Conservation (phyloP, 225 moss, liverwort and hornwort genomes). For the Neckera pumila region DNA sequence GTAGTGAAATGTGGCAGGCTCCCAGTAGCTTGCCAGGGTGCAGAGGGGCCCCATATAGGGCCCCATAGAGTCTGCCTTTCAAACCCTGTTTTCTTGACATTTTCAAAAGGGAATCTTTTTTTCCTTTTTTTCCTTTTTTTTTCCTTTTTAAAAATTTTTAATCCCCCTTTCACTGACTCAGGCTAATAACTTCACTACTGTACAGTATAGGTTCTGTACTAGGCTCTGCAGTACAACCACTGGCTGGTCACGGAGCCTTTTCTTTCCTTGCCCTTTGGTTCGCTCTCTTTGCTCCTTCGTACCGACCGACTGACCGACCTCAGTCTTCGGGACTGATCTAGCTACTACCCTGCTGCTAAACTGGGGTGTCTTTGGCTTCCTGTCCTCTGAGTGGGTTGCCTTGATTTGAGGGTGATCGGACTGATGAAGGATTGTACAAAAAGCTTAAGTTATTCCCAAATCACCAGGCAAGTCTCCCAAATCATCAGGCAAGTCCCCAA, state of each 20-base stretch:
- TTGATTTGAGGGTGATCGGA: constrained; percentile 5
- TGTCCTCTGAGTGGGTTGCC: not conserved
- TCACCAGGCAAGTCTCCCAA: not conserved
- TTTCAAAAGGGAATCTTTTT: not conserved
- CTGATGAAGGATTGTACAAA: not conserved
- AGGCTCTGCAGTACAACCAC: not conserved
- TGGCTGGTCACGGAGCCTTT: not conserved
- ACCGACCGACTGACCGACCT: not conserved
- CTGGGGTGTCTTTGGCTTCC: not conserved
- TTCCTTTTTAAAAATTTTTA: not conserved
- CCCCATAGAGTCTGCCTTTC: not conserved
- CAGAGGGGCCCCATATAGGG: too few relatives aligned
- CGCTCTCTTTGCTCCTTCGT: not conserved
- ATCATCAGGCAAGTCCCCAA: not conserved
- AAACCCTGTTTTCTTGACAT: not conserved
- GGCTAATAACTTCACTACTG: not conserved
- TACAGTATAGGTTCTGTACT: not conserved
- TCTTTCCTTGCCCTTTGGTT: not conserved
- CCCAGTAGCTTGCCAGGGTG: not conserved
- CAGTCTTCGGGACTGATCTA: not conserved
- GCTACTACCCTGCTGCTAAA: constrained; percentile 4
- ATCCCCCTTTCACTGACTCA: not conserved
- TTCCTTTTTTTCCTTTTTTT: too few relatives aligned
- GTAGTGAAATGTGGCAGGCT: not conserved
- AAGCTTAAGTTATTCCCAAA: not conserved